These are phyloP conservation scores for Meredithiella fracta DNA, from an alignment of 2,329 filamentous ascomycete genomes.

Conservation along the genomic window DNA sequence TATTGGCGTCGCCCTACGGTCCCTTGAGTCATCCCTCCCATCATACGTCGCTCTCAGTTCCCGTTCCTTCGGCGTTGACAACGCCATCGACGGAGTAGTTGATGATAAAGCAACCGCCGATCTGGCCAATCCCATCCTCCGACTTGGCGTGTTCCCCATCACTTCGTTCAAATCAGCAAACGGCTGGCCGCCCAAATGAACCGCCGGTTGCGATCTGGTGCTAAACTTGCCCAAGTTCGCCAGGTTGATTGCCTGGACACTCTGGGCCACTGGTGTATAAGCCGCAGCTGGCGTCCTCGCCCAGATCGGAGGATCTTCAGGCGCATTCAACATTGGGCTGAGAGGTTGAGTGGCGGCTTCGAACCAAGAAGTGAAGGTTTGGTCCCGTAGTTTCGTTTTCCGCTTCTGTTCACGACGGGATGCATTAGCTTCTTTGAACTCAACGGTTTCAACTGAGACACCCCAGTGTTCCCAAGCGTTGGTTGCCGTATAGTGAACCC, in stretches of 20 bases:
- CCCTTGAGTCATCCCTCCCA: neutral
- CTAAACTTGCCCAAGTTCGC: slow-evolving; percentile 10
- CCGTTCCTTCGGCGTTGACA: slow-evolving; percentile 28
- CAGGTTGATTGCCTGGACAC: slow-evolving; percentile 1
- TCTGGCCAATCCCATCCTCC: slow-evolving; percentile 28
- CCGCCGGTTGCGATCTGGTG: slow-evolving; percentile 9
- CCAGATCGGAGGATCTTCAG: slow-evolving; percentile 4
- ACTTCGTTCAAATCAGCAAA: slow-evolving; percentile 7
- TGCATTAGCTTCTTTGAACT: slow-evolving; percentile 15
- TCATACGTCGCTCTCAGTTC: slow-evolving; percentile 18
- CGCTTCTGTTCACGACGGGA: slow-evolving; percentile 14
- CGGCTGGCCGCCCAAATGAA: neutral
- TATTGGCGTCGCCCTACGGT: neutral
- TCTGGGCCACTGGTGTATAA: slow-evolving; percentile 3
- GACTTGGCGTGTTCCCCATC: slow-evolving; percentile 29
- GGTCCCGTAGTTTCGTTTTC: slow-evolving; percentile 2
- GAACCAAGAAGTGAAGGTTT: slow-evolving; percentile 12
- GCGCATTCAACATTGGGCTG: neutral
- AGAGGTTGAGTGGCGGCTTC: slow-evolving; percentile 1
- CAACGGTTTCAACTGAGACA: slow-evolving; percentile 12
- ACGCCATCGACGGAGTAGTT: slow-evolving; percentile 27
- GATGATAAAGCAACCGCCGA: slow-evolving; percentile 24
- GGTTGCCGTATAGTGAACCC: slow-evolving; percentile 9
- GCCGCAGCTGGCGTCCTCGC: slow-evolving; percentile 9
- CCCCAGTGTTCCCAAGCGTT: slow-evolving; percentile 15